Base-by-base conservation (phyloP, 2,329 filamentous ascomycete species). In the Cercospora janseana region DNA sequence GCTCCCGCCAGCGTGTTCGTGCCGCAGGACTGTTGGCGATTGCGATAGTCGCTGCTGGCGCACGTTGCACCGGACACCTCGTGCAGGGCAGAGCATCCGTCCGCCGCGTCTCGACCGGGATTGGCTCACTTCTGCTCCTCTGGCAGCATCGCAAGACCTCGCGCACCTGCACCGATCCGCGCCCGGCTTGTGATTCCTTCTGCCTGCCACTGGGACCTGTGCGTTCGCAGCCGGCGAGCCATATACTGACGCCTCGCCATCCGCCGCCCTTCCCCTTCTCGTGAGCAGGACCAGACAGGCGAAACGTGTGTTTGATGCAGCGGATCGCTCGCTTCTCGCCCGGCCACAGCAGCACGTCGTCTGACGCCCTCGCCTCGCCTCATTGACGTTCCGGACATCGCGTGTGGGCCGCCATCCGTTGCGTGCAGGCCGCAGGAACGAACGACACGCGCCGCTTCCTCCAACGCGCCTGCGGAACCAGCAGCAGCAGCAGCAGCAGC, bases 91-190 rank as follows among this genome's bases (percentile, higher is more conserved):
- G 34, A 13, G 13, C 31, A 12, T 4, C 34, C 34, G 31, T 34
- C 31, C 31, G 31, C 31, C 13, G 31, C 31, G 15, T 34, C 34
- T 38, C 18, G 34, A 38, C 34, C 34, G 34, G 34, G 34, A 38
- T 38, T 38, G 34, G 34, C 34, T 38, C 34, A 38, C 34, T 38
- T n/a, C n/a, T n/a, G n/a, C n/a, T n/a, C n/a, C n/a, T n/a, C n/a
- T 38, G 29, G 31, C 15, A 38, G 34, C 34, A 38, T 21, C 9
- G 20, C 34, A 21, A 21, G 18, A 23, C 23, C 18, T n/a, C 16
- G 13, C 29, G n/a, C 29, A 13, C 34, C 34, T 38, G 34, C 34
- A 38, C 34, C 34, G 16, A 38, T 38, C 34, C 9, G 13, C 34
- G 34, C 34, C 34, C 34, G 20, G 34, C 34, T 38, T 38, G 18